Base-by-base conservation (phyloP, 2,329 filamentous ascomycete species). In the Gremmenia infestans region DNA sequence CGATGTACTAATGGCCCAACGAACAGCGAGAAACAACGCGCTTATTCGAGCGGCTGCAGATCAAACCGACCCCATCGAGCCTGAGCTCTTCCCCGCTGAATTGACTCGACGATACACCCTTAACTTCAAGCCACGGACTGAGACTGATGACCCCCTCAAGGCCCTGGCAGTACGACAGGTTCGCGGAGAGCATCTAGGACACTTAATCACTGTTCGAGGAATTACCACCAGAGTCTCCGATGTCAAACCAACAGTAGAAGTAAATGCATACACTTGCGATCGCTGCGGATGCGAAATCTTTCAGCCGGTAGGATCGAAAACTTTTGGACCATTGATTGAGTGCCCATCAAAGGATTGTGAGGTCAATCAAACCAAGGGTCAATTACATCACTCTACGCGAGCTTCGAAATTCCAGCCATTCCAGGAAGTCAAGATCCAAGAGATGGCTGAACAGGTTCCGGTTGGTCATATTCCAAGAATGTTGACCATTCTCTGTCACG, bases 401-500 rank as follows among this genome's bases (percentile, higher is more conserved):
- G 94, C 93, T 0, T 97, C 92, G 51, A 99, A 97, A 68, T 99
- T 97, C 69, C 76, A 96, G 67, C 91, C 94, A 3, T 99, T 99
- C 77, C 94, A 99, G 73, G 94, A 99, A 73, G 85, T 97, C 73
- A 97, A 97, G 76, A 91, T 99, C 55, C 94, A 99, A 73, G 94
- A 99, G 71, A 90, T 97, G 85, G 91, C 94, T n/a, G 94, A 99
- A 71, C 94, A 99, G 72, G 94, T 99, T 0, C 94, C 94, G 7
- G 95, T 99, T 61, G 94, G 94, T 50, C 94, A 99, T 71, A 99
- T 99, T 66, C 94, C 94, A 35, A 85, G 94, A 57, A 91, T 91
- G 55, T 76, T 99, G 60, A 97, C 93, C 0, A 78, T 99, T 22
- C 83, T 96, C 67, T 96, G 91, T 72, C 88, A 95, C 68, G 94